These are phyloP conservation scores for Phytophthora cajani DNA, from an alignment of 352 stramenopile species.

Conservation along the genomic window DNA sequence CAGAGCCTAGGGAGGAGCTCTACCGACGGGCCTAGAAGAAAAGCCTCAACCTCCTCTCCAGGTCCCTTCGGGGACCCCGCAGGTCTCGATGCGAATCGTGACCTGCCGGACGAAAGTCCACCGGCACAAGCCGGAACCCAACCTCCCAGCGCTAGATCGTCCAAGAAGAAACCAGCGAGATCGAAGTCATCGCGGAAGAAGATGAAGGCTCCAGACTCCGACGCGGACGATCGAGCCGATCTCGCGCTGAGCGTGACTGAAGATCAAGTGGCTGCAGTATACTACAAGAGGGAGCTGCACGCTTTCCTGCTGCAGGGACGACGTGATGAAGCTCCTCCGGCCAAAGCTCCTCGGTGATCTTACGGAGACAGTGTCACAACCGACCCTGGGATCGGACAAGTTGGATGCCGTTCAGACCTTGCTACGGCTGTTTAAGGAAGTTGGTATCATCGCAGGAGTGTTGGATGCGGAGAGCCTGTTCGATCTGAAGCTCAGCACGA, in stretches of 20 bases:
- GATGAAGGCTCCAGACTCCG: not conserved
- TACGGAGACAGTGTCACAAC: not conserved
- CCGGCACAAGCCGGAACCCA: not conserved
- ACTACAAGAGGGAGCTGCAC: not conserved
- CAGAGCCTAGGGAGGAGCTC: not conserved
- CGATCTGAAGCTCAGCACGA: not conserved
- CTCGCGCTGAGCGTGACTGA: not conserved
- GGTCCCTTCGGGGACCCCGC: not conserved
- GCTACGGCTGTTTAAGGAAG: not conserved
- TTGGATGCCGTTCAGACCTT: not conserved
- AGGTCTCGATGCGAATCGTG: not conserved
- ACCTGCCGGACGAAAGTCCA: not conserved
- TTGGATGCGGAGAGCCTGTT: not conserved
- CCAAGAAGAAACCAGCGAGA: not conserved
- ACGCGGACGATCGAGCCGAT: not conserved
- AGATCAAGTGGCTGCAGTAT: not conserved
- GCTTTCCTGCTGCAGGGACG: not conserved
- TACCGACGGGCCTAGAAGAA: not conserved
- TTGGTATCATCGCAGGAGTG: not conserved
- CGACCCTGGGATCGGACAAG: not conserved
- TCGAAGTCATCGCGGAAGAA: not conserved
- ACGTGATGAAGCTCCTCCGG: not conserved
- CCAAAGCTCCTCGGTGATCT: not conserved
- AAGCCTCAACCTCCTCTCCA: not conserved
- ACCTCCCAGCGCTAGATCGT: not conserved